Evolutionary conservation across 495 filamentous ascomycete species (phyloP).

Genomic region (Aspergillus incahuasiensis): DNA sequence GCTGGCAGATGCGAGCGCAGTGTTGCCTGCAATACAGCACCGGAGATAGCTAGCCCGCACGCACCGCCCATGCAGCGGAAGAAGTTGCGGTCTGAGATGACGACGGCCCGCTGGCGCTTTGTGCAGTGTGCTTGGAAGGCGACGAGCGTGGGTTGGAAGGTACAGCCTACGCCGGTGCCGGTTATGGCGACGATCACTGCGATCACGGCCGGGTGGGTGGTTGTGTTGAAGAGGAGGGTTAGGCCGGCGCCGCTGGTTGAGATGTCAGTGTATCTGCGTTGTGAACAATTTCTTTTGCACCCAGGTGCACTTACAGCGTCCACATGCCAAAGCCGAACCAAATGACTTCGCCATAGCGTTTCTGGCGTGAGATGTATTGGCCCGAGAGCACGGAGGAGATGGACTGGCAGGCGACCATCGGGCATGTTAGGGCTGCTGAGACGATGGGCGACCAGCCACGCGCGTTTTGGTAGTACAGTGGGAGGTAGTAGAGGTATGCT

Average conservation of each 20-base stretch:
- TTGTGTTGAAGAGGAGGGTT: conserved; percentile 44
- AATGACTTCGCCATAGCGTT: conserved; percentile 55
- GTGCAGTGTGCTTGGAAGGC: conserved; percentile 58
- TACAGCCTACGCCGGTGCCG: conserved; percentile 53
- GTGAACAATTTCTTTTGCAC: background rate
- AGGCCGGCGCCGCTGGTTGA: conserved; percentile 45
- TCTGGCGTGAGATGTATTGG: conserved; percentile 51
- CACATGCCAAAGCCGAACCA: conserved; percentile 51
- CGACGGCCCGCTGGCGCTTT: conserved; percentile 55
- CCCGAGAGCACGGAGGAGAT: conserved; percentile 49
- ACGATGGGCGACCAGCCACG: conserved; percentile 46
- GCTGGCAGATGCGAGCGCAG: conserved; percentile 43
- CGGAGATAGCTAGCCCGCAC: conserved; percentile 56
- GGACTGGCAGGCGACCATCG: conserved; percentile 51
- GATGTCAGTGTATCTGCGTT: background rate
- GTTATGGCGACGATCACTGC: conserved; percentile 48
- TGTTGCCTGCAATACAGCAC: conserved; percentile 50
- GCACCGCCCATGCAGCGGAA: conserved; percentile 57
- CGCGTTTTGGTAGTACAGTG: conserved; percentile 52
- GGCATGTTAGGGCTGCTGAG: conserved; percentile 46
- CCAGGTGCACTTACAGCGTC: conserved; percentile 41
- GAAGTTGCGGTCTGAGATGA: conserved; percentile 60
- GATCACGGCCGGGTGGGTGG: conserved; percentile 46
- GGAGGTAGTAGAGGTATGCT: conserved; percentile 49
- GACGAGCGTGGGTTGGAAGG: conserved; percentile 59